These are phyloP conservation scores for Pouteria campechiana DNA, from an alignment of 179 eudicot species.

Conservation along the genomic window DNA sequence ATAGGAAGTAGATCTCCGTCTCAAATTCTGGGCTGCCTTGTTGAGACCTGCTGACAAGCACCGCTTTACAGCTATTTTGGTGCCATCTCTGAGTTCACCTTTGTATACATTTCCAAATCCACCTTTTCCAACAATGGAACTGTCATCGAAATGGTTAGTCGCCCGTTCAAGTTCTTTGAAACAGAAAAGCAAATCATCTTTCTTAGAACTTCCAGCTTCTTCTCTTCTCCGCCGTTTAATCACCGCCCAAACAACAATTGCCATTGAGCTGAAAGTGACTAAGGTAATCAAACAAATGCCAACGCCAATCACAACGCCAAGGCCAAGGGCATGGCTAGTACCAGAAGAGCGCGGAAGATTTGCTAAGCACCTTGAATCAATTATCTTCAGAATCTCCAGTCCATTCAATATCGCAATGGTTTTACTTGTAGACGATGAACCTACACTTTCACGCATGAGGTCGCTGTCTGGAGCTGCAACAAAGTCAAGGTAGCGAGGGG, in stretches of 20 bases:
- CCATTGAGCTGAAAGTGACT: no score
- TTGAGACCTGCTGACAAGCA: conserved; percentile 67
- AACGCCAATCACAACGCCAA: no score
- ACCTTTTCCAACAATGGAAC: conserved; percentile 55
- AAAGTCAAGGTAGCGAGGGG: conserved; percentile 37
- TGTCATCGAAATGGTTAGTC: conserved; percentile 56
- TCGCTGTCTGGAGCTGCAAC: conserved; percentile 37
- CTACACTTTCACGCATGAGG: conserved; percentile 43
- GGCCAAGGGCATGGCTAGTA: no score
- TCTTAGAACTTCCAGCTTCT: conserved; percentile 17
- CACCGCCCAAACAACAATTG: no score
- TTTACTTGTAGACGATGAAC: conserved; percentile 59
- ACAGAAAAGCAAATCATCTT: conserved; percentile 36
- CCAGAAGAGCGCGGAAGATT: no score
- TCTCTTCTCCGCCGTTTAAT: conserved; percentile 16
- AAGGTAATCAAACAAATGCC: no score
- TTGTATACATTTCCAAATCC: conserved; percentile 85
- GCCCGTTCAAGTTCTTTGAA: conserved; percentile 29
- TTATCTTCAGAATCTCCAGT: conserved; percentile 69
- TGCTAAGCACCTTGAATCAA: conserved; percentile 13
- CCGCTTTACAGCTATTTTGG: conserved; percentile 65
- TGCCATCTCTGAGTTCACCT: conserved; percentile 49
- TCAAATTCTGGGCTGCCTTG: conserved; percentile 89
- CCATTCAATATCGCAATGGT: conserved; percentile 75
- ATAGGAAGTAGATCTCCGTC: conserved; percentile 54